Conservation (phyloP, 257 asterid species). For the Paraleonurus japonicus region DNA sequence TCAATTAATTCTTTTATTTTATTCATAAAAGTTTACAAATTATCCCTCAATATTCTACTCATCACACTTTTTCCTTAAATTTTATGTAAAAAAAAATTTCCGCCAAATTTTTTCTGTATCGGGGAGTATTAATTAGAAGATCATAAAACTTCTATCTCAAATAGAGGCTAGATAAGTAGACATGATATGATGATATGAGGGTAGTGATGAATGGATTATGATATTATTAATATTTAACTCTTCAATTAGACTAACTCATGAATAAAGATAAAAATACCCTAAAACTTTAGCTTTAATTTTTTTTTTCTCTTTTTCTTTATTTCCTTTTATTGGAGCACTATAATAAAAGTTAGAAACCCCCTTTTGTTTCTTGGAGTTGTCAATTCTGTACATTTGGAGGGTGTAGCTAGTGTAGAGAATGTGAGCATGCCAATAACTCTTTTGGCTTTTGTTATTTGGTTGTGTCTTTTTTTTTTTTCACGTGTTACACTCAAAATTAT, state of each 20-base stretch:
- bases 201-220: background rate
- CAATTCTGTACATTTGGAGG: slow-evolving; percentile 25
- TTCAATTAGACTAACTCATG: background rate
- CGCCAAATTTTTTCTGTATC: no score
- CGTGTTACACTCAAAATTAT: slow-evolving; percentile 30
- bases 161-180: background rate
- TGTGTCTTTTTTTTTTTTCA: slow-evolving; percentile 39
- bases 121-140: no score
- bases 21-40: no score
- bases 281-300: slow-evolving; percentile 31
- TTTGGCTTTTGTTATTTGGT: slow-evolving; percentile 37
- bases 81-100: no score
- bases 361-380: slow-evolving; percentile 25
- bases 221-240: background rate
- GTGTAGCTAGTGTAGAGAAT: slow-evolving; percentile 11
- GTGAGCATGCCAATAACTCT: slow-evolving; percentile 34
- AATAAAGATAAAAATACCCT: slow-evolving; percentile 15
- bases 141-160: background rate
- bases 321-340: slow-evolving; percentile 28
- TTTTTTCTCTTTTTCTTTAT: slow-evolving; percentile 4
- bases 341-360: slow-evolving; percentile 18
- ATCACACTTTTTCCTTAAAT: no score
- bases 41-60: no score
- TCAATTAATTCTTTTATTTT: no score
- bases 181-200: background rate